These are phyloP conservation scores for Ceriops tagal DNA, from an alignment of 345 rosid genomes.

Conservation along the genomic window DNA sequence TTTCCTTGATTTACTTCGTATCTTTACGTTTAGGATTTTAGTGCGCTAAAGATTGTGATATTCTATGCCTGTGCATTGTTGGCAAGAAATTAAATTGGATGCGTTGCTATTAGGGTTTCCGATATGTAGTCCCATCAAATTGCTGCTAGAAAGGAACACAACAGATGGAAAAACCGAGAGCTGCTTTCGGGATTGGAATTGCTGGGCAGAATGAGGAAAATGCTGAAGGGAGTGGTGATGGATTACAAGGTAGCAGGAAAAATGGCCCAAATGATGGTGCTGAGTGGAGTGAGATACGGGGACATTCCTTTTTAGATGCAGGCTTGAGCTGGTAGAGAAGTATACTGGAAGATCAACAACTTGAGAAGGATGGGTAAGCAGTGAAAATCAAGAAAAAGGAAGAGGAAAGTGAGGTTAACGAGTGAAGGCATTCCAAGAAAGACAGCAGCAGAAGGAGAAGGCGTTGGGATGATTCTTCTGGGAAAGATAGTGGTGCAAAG, in stretches of 20 bases:
- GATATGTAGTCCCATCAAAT: constrained; percentile 87
- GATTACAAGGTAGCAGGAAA: constrained; percentile 20
- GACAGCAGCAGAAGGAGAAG: constrained; percentile 37
- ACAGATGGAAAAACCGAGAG: constrained; percentile 82
- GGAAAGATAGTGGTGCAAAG: constrained; percentile 38
- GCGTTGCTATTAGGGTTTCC: constrained; percentile 43
- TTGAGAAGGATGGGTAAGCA: constrained; percentile 36
- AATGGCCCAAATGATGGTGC: constrained; percentile 34
- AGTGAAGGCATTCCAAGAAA: constrained; percentile 31
- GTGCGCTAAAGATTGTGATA: background rate
- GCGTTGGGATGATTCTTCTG: constrained; percentile 45
- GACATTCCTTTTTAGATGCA: constrained; percentile 73
- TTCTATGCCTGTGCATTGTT: background rate
- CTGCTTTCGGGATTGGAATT: constrained; percentile 67
- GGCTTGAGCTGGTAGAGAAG: constrained; percentile 43
- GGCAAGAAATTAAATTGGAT: background rate
- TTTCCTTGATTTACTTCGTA: too few species aligned
- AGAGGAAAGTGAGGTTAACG: constrained; percentile 24
- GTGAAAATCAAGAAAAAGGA: constrained; percentile 37
- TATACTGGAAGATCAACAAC: constrained; percentile 32
- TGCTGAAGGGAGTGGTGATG: constrained; percentile 39
- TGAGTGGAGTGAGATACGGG: constrained; percentile 44
- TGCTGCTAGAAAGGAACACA: constrained; percentile 92
- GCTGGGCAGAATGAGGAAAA: constrained; percentile 24
- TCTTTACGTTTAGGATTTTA: background rate